These are phyloP conservation scores for Trichoderma asperelloides DNA, from an alignment of 495 filamentous ascomycete genomes.

Conservation along the genomic window DNA sequence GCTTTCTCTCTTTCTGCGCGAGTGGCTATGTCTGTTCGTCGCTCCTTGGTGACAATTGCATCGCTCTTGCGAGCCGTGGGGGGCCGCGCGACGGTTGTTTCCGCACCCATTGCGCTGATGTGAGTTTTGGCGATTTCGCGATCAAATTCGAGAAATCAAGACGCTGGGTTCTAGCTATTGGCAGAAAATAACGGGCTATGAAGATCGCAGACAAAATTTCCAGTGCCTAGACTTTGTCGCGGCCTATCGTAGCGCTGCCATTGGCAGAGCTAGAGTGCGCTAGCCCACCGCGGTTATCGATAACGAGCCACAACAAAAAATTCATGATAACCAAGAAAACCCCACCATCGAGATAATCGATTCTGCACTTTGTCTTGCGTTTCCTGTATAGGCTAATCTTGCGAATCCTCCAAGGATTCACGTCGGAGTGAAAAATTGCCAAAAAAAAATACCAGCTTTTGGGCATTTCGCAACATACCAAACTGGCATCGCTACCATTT, in stretches of 20 bases:
- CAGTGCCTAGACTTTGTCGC: background rate
- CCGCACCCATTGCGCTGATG: background rate
- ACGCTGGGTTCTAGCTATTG: background rate
- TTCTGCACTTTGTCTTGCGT: background rate
- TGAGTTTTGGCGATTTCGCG: background rate
- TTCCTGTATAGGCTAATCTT: background rate
- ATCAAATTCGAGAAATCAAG: background rate
- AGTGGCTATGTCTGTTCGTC: slow-evolving; percentile 35
- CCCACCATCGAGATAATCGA: slow-evolving; percentile 2
- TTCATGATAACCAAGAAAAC: slow-evolving; percentile 14
- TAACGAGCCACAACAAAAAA: slow-evolving; percentile 16
- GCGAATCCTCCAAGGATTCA: background rate
- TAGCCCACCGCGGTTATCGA: slow-evolving; percentile 11
- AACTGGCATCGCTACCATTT: slow-evolving; percentile 66
- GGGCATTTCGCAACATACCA: slow-evolving; percentile 16
- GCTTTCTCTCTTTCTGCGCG: slow-evolving; percentile 34
- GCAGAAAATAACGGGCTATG: background rate
- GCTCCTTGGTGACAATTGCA: slow-evolving; percentile 31
- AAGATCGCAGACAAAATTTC: slow-evolving; percentile 8
- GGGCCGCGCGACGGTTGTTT: background rate
- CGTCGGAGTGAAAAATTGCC: background rate
- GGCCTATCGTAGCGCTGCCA: background rate
- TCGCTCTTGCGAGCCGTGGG: background rate
- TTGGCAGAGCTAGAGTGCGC: background rate
- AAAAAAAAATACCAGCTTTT: no score